A percentile compares a stretch with the other conserved stretches of the same genome.
Conservation (phyloP, 169 alveolate genomes). For the Plasmodium adleri region DNA sequence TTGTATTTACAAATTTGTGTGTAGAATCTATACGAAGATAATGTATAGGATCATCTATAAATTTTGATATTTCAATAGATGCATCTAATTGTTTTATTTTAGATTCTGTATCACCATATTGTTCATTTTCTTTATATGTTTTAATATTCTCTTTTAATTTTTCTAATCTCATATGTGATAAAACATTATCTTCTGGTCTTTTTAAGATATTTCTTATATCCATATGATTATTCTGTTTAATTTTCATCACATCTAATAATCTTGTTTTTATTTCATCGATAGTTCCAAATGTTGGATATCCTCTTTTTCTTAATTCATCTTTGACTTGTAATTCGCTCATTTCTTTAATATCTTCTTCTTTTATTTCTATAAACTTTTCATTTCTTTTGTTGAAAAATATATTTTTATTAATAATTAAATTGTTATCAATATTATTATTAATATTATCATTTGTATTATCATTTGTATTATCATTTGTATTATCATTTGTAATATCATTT, state of each 20-base stretch:
- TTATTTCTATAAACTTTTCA: conserved; percentile 25
- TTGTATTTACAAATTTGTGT: not conserved
- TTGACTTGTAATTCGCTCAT: conserved; percentile 42
- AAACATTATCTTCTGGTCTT: conserved; percentile 37
- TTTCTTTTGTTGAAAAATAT: conserved; percentile 4
- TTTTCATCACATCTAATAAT: conserved; percentile 35
- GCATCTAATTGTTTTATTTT: conserved; percentile 55
- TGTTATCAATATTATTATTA: no score
- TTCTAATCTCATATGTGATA: conserved; percentile 28
- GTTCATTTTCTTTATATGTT: conserved; percentile 34
- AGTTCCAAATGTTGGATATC: conserved; percentile 66
- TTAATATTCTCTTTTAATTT: conserved; percentile 38
- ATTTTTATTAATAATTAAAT: not conserved
- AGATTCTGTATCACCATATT: conserved; percentile 56
- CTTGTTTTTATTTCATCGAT: conserved; percentile 41
- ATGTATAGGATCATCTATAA: conserved; percentile 50
- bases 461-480: no score
- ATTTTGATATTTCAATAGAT: conserved; percentile 44
- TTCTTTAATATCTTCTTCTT: conserved; percentile 38
- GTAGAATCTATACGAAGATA: conserved; percentile 48
- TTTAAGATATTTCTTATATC: conserved; percentile 25
- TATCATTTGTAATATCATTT: not conserved
- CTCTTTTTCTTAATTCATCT: conserved; percentile 67
- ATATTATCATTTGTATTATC: no score
- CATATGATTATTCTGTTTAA: conserved; percentile 19